Conservation (phyloP, 331 rosid species). For the Quercus phellos region DNA sequence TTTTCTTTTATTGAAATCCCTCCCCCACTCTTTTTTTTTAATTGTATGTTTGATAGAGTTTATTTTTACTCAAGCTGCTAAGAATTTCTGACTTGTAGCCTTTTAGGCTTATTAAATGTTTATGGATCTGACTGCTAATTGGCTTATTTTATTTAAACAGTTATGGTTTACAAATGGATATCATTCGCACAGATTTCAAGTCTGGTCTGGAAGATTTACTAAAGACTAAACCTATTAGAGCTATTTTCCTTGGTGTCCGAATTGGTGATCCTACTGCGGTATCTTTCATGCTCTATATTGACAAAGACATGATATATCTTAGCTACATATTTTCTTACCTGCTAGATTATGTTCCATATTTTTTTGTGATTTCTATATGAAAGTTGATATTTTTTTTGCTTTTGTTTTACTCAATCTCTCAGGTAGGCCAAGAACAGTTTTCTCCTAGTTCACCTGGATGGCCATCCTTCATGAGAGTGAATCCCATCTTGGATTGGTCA, state of each 20-base stretch:
- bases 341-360: constrained; percentile 8
- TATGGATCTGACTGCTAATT: constrained; percentile 15
- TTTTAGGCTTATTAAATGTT: constrained; percentile 7
- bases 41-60: not conserved
- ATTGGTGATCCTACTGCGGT: constrained; percentile 99
- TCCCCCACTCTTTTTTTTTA: not conserved
- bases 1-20: not conserved
- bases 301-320: not conserved
- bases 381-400: not conserved
- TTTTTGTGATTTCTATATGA: not conserved
- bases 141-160: constrained; percentile 44
- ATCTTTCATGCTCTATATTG: constrained; percentile 23
- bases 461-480: constrained; percentile 98
- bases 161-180: constrained; percentile 81
- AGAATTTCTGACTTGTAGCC: not conserved
- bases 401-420: constrained; percentile 23
- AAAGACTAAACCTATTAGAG: constrained; percentile 69
- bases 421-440: constrained; percentile 96
- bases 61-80: not conserved
- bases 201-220: constrained; percentile 89
- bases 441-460: constrained; percentile 96
- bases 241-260: constrained; percentile 92
- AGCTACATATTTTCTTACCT: constrained; percentile 7
- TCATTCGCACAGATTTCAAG: constrained; percentile 74
- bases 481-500: constrained; percentile 98